These are phyloP conservation scores for Atalantia buxifolia DNA, from an alignment of 345 rosid species.

Conservation along the genomic window DNA sequence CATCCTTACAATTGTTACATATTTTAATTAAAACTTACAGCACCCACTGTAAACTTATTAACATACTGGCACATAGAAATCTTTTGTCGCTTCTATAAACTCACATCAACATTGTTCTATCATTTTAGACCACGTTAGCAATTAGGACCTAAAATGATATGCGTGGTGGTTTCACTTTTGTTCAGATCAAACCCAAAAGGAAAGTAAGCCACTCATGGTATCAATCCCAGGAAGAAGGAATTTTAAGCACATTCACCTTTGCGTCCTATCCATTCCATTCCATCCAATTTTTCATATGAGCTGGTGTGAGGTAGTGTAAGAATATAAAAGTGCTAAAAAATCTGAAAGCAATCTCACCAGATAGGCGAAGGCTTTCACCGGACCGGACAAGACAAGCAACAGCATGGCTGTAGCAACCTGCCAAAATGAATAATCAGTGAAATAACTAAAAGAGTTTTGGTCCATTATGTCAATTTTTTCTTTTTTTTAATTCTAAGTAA, in stretches of 20 bases:
- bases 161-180: neutral
- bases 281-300: too few relatives aligned
- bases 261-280: neutral
- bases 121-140: neutral
- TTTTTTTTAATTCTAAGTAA: neutral
- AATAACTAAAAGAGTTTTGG: neutral
- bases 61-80: neutral
- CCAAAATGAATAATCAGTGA: conserved; percentile 17
- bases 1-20: neutral
- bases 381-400: conserved; percentile 86
- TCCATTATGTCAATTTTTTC: neutral
- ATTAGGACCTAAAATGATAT: neutral
- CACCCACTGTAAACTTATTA: neutral
- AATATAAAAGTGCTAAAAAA: neutral
- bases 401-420: conserved; percentile 91
- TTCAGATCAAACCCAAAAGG: neutral
- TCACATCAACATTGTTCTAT: neutral
- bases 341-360: conserved; percentile 50
- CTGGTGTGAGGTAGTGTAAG: neutral
- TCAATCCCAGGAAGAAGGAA: neutral
- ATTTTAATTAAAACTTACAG: neutral
- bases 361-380: conserved; percentile 78
- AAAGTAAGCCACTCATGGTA: neutral
- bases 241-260: neutral
- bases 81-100: neutral